phyloP scores from a whole-genome alignment of 2,329 filamentous ascomycete species.

The Aspergillus fijiensis region DNA sequence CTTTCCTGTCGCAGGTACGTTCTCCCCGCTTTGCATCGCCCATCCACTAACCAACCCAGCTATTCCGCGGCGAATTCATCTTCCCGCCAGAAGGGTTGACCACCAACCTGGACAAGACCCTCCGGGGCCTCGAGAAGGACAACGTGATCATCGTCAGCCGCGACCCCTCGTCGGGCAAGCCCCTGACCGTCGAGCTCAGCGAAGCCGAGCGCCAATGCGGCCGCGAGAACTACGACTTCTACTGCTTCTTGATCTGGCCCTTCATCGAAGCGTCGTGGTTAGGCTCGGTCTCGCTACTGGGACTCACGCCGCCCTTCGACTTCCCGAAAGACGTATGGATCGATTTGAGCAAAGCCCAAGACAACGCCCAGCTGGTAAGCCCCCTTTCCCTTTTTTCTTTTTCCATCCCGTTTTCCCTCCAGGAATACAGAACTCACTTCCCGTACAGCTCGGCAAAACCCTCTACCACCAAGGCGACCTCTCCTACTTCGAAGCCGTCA shows the following conservation, averaged over 20 bases:
- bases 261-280: slow-evolving; percentile 96
- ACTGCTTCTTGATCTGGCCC: slow-evolving; percentile 97
- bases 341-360: slow-evolving; percentile 72
- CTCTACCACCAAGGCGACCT: slow-evolving; percentile 97
- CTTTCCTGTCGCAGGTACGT: slow-evolving; percentile 72
- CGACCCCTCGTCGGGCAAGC: slow-evolving; percentile 50
- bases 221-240: slow-evolving; percentile 95
- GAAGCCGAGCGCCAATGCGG: slow-evolving; percentile 73
- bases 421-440: background rate
- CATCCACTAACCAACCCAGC: slow-evolving; percentile 41
- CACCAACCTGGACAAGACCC: slow-evolving; percentile 75
- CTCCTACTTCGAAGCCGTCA: slow-evolving; percentile 96
- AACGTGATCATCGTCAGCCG: slow-evolving; percentile 69
- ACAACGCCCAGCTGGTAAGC: slow-evolving; percentile 74
- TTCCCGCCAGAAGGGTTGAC: slow-evolving; percentile 84
- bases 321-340: slow-evolving; percentile 71
- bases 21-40: background rate
- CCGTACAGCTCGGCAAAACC: slow-evolving; percentile 73
- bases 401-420: too few relatives aligned
- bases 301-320: slow-evolving; percentile 70
- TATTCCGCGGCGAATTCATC: slow-evolving; percentile 96
- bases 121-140: slow-evolving; percentile 75
- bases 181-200: slow-evolving; percentile 71
- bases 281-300: slow-evolving; percentile 82
- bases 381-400: too few relatives aligned